Base-by-base conservation (phyloP, 1,284 basidiomycete species). In the Volvariella volvacea region DNA sequence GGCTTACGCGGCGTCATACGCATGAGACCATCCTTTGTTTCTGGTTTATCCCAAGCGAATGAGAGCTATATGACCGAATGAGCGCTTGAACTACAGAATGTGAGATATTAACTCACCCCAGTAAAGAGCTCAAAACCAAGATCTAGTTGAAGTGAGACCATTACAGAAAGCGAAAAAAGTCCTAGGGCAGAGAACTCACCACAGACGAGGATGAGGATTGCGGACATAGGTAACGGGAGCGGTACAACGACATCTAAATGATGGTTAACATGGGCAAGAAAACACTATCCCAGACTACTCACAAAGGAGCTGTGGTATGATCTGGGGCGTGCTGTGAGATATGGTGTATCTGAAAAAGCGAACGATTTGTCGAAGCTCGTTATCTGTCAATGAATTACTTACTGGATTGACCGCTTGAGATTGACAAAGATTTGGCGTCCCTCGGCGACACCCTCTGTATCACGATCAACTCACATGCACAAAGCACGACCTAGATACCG, bases 41-140 rank as follows among this genome's bases (percentile, higher is more conserved):
- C 80, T 0, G 81, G 78, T 52, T 77, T 68, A 56, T 84, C 81
- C 80, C 80, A 84, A 0, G 80, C 80, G 48, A 84, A 84, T 0
- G 79, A 80, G 16, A 84, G 66, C 76, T 80, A 49, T 1, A 21
- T 4, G 32, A 22, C 38, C 36, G 16, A 22, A 34, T 34, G 55
- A 21, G 12, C 48, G n/a, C 9, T 7, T 32, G 20, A 9, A 39
- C 25, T 10, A 38, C 33, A 39, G 17, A n/a, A 21, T 19, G 21
- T 15, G 17, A 39, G 15, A 22, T 33, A 15, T 25, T 2, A 10
- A 61, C 75, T 50, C 59, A 79, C 77, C 41, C 79, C 81, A 41
- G 80, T 73, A 43, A 78, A 75, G 3, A 84, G 66, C 55, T 84
- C 81, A 50, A 83, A 84, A 4, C 80, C 80, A 51, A 83, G 76